Evolutionary conservation across 192 early-diverging fungal genomes (phyloP).

Genomic region (Linnemannia elongata): DNA sequence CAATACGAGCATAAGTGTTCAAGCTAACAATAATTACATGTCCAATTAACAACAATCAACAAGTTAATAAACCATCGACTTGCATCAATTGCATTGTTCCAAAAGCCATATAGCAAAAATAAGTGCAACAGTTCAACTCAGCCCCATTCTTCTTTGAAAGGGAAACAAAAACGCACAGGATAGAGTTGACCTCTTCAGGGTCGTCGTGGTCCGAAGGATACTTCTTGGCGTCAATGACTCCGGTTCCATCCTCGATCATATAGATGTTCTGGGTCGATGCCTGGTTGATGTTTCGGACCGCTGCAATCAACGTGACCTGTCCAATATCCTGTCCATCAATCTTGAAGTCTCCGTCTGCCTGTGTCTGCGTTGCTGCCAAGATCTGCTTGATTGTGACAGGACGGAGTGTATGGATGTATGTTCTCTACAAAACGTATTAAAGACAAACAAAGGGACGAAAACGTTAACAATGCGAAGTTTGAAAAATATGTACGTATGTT

Average conservation of each 20-base stretch:
- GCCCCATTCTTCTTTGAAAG: not conserved
- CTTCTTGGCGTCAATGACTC: constrained; percentile 77
- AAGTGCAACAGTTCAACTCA: too few species aligned
- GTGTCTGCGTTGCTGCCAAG: constrained; percentile 54
- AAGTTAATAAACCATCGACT: not conserved
- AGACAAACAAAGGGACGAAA: not conserved
- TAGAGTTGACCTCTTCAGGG: constrained; percentile 9
- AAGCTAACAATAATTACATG: constrained; percentile 49
- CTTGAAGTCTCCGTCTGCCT: constrained; percentile 70
- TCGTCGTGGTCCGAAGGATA: constrained; percentile 67
- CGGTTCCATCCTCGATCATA: constrained; percentile 86
- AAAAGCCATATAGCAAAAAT: too few species aligned
- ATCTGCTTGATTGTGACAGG: constrained; percentile 91
- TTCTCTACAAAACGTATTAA: constrained; percentile 19
- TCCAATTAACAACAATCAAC: not conserved
- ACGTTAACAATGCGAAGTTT: too few species aligned
- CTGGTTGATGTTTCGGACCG: constrained; percentile 68
- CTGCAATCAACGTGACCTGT: constrained; percentile 82
- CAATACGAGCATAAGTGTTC: constrained; percentile 79
- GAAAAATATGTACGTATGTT: too few species aligned
- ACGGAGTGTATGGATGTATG: constrained; percentile 73
- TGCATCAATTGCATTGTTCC: too few species aligned
- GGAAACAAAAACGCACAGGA: constrained; percentile 22
- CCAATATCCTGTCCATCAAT: constrained; percentile 80
- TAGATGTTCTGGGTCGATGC: constrained; percentile 76